Base-by-base conservation (phyloP, 768 basidiomycete genomes). In the Hericium erinaceus region DNA sequence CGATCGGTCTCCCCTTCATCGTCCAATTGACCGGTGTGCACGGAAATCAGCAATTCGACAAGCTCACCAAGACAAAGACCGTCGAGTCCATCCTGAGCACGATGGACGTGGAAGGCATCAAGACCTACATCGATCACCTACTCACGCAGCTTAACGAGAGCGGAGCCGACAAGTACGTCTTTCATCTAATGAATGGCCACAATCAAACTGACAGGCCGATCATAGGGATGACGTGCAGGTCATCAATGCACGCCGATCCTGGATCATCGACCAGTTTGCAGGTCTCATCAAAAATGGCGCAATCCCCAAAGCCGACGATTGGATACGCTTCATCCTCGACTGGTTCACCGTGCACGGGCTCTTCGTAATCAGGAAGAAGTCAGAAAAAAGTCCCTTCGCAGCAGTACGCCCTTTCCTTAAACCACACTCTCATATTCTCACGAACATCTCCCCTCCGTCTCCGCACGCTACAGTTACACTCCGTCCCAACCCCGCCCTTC, bases 11-110 rank as follows among this genome's bases (percentile, higher is more conserved):
- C 65, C 80, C 92, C 7, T 73, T 98, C 41, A 84, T 99, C 64
- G 73, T 92, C 38, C 87, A 92, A 66, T 74, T 98, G 24, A 89
- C 92, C 1, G 91, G 90, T 18, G 78, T 82, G 52, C 76, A 95
- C 67, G 93, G 93, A 10, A 85, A 80, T 64, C 81, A 84, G 57
- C 88, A 92, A 68, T 99, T 98, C 64, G 95, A 99, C 72, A 87
- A 81, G 69, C 70, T 95, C 57, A 95, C 95, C 11, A 88, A 84
- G 69, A 95, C 95, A 9, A 97, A 94, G 72, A 95, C 92, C 0
- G 80, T 98, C 39, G 93, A 95, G 72, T 80, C 81, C 1, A 84
- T 98, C 57, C 74, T 98, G 56, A 77, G 82, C 3, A 81, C 80
- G 39, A 84, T 94, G 79, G 82, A 87, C 62, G 70, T 73, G 0